Conservation (phyloP, 208 protist genomes). For the Porcisia hertigi region DNA sequence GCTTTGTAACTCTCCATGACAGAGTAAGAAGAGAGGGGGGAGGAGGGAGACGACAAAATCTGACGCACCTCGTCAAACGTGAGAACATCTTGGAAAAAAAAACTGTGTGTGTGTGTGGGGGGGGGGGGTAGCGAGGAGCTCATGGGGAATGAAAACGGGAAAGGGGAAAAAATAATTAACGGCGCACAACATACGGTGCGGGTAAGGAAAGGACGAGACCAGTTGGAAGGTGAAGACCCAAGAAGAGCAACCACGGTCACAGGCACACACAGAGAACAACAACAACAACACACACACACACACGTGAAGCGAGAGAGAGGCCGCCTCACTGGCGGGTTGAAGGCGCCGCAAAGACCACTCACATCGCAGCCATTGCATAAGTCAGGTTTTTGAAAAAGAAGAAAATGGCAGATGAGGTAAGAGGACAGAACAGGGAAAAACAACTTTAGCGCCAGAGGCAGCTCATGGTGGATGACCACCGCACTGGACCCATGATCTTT, state of each 20-base stretch:
- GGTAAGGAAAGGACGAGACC: neutral
- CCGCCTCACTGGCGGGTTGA: neutral
- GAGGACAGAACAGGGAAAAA: neutral
- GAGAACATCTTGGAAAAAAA: neutral
- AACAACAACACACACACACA: neutral
- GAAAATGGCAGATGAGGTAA: neutral
- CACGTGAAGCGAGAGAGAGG: neutral
- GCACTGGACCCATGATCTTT: conserved; percentile 67
- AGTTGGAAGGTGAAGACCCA: neutral
- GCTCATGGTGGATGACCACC: conserved; percentile 63
- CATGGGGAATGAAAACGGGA: conserved; percentile 2
- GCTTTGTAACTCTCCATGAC: neutral
- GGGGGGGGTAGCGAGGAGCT: neutral
- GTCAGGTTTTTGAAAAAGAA: neutral
- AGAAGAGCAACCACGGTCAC: neutral
- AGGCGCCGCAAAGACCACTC: neutral
- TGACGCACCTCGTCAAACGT: neutral
- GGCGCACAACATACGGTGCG: neutral
- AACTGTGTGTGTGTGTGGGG: neutral
- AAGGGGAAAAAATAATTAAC: neutral
- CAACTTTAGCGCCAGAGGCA: conserved; percentile 64
- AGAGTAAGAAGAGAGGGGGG: neutral
- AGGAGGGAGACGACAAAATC: neutral
- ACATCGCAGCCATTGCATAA: too few species aligned
- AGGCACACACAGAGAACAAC: neutral